Percentiles rank a stretch among this genome's conserved stretches.
Evolutionary conservation across 371 early-diverging fungal genomes (phyloP).

Genomic region (Mortierella polycephala): DNA sequence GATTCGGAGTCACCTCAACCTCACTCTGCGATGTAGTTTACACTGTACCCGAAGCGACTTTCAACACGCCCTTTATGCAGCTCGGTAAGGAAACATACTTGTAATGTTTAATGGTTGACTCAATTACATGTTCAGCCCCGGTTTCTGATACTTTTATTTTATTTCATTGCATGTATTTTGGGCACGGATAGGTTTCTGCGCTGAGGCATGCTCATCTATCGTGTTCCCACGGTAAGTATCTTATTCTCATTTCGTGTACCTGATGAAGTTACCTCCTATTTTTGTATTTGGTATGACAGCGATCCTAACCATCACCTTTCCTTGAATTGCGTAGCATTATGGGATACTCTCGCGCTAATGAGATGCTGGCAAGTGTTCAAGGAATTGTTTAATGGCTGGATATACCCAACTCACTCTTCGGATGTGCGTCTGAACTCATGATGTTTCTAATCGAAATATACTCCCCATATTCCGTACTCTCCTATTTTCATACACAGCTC

Average conservation of each 20-base stretch:
- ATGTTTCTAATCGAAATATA: not conserved
- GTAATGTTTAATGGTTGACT: no score
- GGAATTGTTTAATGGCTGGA: not conserved
- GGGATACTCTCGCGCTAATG: conserved; percentile 70
- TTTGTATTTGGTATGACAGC: not conserved
- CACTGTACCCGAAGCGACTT: conserved; percentile 69
- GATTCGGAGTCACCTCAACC: conserved; percentile 74
- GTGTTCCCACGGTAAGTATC: conserved; percentile 64
- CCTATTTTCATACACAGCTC: no score
- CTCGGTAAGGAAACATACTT: conserved; percentile 54
- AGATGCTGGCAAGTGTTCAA: conserved; percentile 63
- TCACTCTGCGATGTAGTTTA: conserved; percentile 80
- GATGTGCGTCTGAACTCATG: no score
- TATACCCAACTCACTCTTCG: no score
- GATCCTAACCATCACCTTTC: conserved; percentile 5
- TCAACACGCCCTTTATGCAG: conserved; percentile 77
- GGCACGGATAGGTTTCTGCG: conserved; percentile 65
- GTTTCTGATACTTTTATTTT: not conserved
- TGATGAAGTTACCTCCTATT: not conserved
- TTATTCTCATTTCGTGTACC: not conserved
- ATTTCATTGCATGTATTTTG: not conserved
- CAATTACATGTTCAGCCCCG: no score
- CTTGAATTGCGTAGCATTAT: conserved; percentile 63
- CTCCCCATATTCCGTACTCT: not conserved
- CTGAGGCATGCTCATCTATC: conserved; percentile 74